Evolutionary conservation across 2,329 filamentous ascomycete species (phyloP), one percentile per base, ranked within the genome.

Genomic region (Trichoderma simmonsii): DNA sequence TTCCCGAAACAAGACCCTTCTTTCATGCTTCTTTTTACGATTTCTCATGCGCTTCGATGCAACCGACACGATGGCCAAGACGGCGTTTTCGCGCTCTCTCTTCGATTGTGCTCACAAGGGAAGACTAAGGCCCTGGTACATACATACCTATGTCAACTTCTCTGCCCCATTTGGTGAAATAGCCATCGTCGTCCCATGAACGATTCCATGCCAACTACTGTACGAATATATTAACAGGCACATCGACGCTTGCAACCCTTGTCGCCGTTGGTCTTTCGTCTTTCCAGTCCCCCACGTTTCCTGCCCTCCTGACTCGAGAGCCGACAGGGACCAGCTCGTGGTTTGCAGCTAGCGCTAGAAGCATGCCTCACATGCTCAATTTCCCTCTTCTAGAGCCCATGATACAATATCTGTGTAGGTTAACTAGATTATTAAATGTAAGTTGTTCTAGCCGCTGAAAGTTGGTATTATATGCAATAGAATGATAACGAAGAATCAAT

Each of bases 231-330:
- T 43, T 43, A 43, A 43, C 39, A 43, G 39, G 39, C 39, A 43
- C 39, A 43, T 43, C 39, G 48, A 54, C 48, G 48, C 48, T 54
- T 54, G 48, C 48, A 24, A 54, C 21, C 48, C 48, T 24, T 11
- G 48, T 54, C 48, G 48, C 48, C 48, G 48, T 24, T 54, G 21
- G 48, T 14, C 21, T 54, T 3, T 24, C 48, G n/a, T 51, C 3
- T 43, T 9, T 43, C 34, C 15, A 39, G 15, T 26, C 30, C 18
- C 36, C 36, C 56, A 36, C 57, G 57, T 32, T 36, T 15, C 36
- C 39, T 28, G 57, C 48, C 67, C 57, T 62, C 56, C 57, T 70
- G 67, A 70, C 57, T 62, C 57, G 39, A 48, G 30, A 54, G n/a
- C n/a, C 39, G 34, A n/a, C 64, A 59, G 24, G 64, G 57, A 51